Percentiles rank a stretch among this genome's conserved stretches.
These are phyloP conservation scores for Didymella pinodella DNA, from an alignment of 2,329 filamentous ascomycete genomes.

Conservation along the genomic window DNA sequence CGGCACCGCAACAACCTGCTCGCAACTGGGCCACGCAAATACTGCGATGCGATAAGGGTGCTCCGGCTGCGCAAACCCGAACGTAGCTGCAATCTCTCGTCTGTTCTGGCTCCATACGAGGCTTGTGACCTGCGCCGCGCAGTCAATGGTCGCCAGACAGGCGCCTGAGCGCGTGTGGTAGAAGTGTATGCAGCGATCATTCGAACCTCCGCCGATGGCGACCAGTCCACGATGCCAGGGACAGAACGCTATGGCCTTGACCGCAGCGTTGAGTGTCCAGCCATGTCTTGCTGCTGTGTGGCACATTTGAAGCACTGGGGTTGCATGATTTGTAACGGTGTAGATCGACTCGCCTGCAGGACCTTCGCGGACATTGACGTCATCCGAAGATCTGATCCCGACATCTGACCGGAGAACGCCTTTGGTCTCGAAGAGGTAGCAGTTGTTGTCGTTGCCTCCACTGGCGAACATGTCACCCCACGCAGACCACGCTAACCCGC, in stretches of 20 bases:
- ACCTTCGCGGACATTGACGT: slow-evolving; percentile 37
- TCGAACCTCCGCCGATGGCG: slow-evolving; percentile 90
- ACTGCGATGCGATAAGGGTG: slow-evolving; percentile 90
- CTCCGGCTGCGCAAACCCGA: slow-evolving; percentile 90
- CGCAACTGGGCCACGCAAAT: slow-evolving; percentile 93
- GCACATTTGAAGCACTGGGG: slow-evolving; percentile 56
- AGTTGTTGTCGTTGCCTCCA: slow-evolving; percentile 91
- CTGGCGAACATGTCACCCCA: slow-evolving; percentile 81
- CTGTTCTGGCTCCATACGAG: slow-evolving; percentile 88
- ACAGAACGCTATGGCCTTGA: slow-evolving; percentile 97
- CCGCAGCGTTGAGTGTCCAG: slow-evolving; percentile 83
- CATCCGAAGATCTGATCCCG: slow-evolving; percentile 20
- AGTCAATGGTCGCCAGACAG: slow-evolving; percentile 86
- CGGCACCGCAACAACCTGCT: slow-evolving; percentile 82
- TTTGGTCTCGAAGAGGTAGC: slow-evolving; percentile 78
- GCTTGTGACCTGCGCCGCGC: slow-evolving; percentile 90
- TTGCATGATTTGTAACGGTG: slow-evolving; percentile 44
- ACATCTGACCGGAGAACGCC: slow-evolving; percentile 58
- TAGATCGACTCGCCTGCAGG: slow-evolving; percentile 45
- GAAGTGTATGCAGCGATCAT: slow-evolving; percentile 96
- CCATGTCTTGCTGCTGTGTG: slow-evolving; percentile 70
- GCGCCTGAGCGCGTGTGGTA: slow-evolving; percentile 86
- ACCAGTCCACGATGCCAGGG: slow-evolving; percentile 89
- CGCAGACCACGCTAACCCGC: slow-evolving; percentile 86
- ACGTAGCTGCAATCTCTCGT: slow-evolving; percentile 89